Evolutionary conservation across 2,329 filamentous ascomycete genomes (phyloP).

Genomic region (Rosellinia necatrix): DNA sequence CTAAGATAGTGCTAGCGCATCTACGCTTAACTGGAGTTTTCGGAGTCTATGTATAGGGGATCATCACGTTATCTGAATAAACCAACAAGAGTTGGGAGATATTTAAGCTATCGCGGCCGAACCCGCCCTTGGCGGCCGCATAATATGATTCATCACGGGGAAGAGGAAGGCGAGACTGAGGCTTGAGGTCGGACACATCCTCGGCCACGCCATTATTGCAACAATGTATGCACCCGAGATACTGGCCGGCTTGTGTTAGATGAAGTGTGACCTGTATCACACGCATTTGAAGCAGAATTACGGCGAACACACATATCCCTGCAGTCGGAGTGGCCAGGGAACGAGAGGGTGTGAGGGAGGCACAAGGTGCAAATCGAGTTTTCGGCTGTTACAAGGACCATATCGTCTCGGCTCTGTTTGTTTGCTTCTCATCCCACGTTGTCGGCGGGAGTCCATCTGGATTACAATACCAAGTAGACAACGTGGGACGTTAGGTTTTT

Average conservation of each 20-base stretch:
- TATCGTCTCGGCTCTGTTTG: neutral
- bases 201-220: neutral
- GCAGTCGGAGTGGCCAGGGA: neutral
- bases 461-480: neutral
- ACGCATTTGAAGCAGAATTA: neutral
- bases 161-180: constrained; percentile 4
- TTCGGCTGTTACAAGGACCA: neutral
- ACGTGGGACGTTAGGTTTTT: neutral
- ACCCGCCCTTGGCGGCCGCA: neutral
- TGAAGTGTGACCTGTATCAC: constrained; percentile 13
- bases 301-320: constrained; percentile 19
- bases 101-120: neutral
- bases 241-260: constrained; percentile 13
- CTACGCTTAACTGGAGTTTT: constrained; percentile 25
- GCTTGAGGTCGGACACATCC: constrained; percentile 11
- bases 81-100: neutral
- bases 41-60: constrained; percentile 6
- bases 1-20: constrained; percentile 7
- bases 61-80: constrained; percentile 4
- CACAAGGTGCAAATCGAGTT: neutral
- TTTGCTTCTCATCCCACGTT: constrained; percentile 6
- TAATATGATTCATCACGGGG: neutral
- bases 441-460: neutral
- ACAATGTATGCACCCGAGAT: constrained; percentile 24
- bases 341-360: neutral